Percentiles rank a stretch among this genome's conserved stretches.
Evolutionary conservation across 2,329 filamentous ascomycete genomes (phyloP).

Genomic region (Colletotrichum sp.): DNA sequence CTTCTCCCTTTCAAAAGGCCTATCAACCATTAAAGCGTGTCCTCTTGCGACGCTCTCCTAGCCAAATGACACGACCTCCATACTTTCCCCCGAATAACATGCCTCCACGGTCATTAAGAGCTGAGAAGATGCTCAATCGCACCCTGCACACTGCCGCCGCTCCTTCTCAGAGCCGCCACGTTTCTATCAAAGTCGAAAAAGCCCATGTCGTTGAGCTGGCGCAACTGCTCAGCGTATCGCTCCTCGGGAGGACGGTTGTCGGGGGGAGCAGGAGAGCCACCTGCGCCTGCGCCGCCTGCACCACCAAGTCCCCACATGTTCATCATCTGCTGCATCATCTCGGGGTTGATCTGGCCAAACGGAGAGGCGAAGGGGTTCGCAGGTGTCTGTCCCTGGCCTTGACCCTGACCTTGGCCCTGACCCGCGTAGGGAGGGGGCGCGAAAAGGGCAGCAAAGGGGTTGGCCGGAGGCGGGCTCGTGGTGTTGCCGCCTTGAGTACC

Average conservation of each 20-base stretch:
- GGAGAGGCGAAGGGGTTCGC: slow-evolving; percentile 49
- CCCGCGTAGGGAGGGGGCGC: slow-evolving; percentile 31
- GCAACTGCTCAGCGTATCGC: slow-evolving; percentile 85
- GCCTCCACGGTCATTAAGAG: slow-evolving; percentile 15
- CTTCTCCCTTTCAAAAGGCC: not conserved
- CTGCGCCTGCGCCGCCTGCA: slow-evolving; percentile 35
- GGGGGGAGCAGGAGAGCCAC: slow-evolving; percentile 56
- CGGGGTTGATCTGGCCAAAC: slow-evolving; percentile 51
- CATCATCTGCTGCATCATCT: slow-evolving; percentile 60
- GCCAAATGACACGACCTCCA: not conserved
- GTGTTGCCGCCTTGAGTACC: slow-evolving; percentile 27
- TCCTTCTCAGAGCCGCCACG: slow-evolving; percentile 83
- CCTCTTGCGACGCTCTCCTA: not conserved
- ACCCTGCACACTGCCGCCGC: slow-evolving; percentile 92
- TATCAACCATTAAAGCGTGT: slow-evolving; percentile 10
- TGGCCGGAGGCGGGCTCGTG: slow-evolving; percentile 48
- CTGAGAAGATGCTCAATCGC: slow-evolving; percentile 78
- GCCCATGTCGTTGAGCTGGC: slow-evolving; percentile 97
- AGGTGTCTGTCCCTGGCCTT: slow-evolving; percentile 26
- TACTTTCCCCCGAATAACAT: not conserved
- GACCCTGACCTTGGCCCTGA: slow-evolving; percentile 34
- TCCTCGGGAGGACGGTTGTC: slow-evolving; percentile 95
- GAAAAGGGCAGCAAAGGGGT: slow-evolving; percentile 75
- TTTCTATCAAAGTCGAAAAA: slow-evolving; percentile 98
- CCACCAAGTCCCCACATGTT: slow-evolving; percentile 50